These are phyloP conservation scores for Potentilla sterilis DNA, from an alignment of 306 rosid genomes.

Conservation along the genomic window DNA sequence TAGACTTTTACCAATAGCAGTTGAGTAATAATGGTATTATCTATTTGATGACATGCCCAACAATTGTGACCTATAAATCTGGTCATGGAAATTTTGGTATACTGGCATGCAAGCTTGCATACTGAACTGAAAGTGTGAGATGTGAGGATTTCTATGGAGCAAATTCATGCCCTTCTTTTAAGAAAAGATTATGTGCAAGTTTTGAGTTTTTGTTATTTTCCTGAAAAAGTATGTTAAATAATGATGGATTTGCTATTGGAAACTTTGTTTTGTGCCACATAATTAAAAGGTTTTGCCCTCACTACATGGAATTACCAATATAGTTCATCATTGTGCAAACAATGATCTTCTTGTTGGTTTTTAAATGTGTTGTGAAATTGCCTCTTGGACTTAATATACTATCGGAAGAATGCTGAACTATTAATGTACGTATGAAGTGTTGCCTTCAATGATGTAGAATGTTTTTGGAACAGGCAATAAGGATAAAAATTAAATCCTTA, in stretches of 20 bases:
- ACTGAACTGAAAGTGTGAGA: not conserved
- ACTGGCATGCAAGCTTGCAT: not conserved
- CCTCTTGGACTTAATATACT: not conserved
- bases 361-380: not conserved
- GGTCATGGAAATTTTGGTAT: not conserved
- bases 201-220: not conserved
- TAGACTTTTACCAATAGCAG: not conserved
- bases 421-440: not conserved
- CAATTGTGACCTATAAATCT: not conserved
- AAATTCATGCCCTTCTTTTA: no score
- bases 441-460: conserved; percentile 16
- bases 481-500: conserved; percentile 72
- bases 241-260: not conserved
- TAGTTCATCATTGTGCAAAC: not conserved
- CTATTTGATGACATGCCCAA: not conserved
- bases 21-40: not conserved
- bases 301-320: not conserved
- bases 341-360: conserved; percentile 11
- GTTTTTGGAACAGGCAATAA: conserved; percentile 67
- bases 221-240: not conserved
- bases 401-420: conserved; percentile 6
- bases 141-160: not conserved
- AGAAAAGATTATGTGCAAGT: no score
- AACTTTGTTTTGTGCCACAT: not conserved
- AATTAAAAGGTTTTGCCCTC: not conserved